Evolutionary conservation across 1,284 basidiomycete species (phyloP), one percentile per base, ranked within the genome.

Genomic region (Athelia psychrophila): DNA sequence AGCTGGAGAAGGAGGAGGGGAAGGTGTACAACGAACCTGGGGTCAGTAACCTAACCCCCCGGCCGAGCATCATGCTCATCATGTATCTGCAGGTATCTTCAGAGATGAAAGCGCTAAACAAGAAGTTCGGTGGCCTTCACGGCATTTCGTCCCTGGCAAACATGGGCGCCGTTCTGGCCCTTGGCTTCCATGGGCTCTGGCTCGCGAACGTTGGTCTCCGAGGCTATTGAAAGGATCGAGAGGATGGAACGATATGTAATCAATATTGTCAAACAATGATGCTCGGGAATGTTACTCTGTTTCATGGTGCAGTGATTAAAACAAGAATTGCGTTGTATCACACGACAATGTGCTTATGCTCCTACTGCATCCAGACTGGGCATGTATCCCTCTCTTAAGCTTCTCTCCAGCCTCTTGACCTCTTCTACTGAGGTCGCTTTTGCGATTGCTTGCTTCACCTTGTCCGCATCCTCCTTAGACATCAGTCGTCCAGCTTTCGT

Each of bases 341-440:
- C 22, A 42, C 40, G 22, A 42, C 40, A 23, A 42, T 42, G 40
- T 19, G 16, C 40, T 77, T 65, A 90, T 70, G 87, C 87, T 42
- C 88, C 88, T 51, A 90, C 83, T 50, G 80, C 76, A 64, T 88
- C 86, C 73, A 86, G 77, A 54, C 81, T 77, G 38, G 92, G 92
- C 64, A 94, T 72, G 66, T 91, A 86, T 32, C 93, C 93, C 65
- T 95, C 93, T 59, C 86, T 84, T 64, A 96, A 71, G 75, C 88
- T 92, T 70, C 92, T 82, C 72, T 97, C 93, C 60, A 97, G 70
- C 65, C 84, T 81, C 66, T 90, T 81, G 60, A 97, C 87, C 72
- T 97, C 94, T 62, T 98, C 96, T 53, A 94, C 83, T 44, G 91
- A 95, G 48, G 86, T 88, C 25, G 95, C 96, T 56, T 86, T 84